phyloP scores from a whole-genome alignment of 768 basidiomycete genomes.

The Agaricus blazei region DNA sequence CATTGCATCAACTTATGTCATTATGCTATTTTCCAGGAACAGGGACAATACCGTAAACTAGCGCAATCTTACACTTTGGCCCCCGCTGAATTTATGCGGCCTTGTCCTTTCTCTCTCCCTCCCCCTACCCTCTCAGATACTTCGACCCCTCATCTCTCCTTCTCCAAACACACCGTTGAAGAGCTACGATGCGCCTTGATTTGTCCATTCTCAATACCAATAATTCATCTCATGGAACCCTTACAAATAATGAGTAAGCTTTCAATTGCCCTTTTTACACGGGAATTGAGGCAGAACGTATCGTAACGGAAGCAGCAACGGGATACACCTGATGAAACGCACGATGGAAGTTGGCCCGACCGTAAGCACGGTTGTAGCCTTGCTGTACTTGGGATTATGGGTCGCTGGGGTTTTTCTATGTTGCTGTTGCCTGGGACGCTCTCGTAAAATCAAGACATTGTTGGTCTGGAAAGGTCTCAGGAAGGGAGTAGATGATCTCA shows the following conservation, averaged over 20 bases:
- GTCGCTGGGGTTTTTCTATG: background rate
- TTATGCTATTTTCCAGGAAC: background rate
- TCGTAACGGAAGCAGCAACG: background rate
- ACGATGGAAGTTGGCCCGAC: background rate
- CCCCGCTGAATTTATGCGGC: background rate
- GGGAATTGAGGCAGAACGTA: background rate
- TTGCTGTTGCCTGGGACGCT: background rate
- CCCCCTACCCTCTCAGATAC: background rate
- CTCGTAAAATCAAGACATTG: background rate
- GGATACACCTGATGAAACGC: background rate
- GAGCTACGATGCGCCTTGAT: background rate
- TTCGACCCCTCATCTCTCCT: too few relatives aligned
- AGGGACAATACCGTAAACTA: constrained; percentile 3
- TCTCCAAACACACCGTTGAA: background rate
- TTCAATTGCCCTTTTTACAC: background rate
- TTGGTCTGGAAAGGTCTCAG: constrained; percentile 3
- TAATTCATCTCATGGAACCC: background rate
- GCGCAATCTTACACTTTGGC: background rate
- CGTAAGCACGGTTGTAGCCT: constrained; percentile 2
- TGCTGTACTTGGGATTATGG: constrained; percentile 5
- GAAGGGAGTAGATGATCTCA: constrained; percentile 1
- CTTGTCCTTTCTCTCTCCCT: background rate
- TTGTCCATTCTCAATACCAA: background rate
- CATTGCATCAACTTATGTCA: background rate
- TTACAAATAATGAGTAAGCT: background rate